Evolutionary conservation across 2,329 filamentous ascomycete species (phyloP).

Genomic region (Colletotrichum zoysiae): DNA sequence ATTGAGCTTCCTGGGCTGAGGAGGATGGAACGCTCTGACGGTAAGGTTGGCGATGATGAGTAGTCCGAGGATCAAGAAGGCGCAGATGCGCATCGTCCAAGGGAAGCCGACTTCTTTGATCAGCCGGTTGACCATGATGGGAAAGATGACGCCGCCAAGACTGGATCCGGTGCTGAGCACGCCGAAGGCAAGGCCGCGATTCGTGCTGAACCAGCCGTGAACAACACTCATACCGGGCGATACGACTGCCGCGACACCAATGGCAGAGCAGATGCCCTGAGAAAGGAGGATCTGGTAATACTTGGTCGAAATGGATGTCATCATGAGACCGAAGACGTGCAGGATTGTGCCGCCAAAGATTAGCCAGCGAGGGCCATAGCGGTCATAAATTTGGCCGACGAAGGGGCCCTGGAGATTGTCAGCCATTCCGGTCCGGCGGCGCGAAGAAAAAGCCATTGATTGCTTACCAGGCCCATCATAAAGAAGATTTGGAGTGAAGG

Average conservation of each 20-base stretch:
- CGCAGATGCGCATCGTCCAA: conserved; percentile 55
- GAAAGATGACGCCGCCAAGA: conserved; percentile 56
- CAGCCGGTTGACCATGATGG: conserved; percentile 55
- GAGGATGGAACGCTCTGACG: conserved; percentile 47
- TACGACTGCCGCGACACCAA: conserved; percentile 53
- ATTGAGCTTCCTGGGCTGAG: conserved; percentile 47
- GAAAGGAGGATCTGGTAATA: conserved; percentile 58
- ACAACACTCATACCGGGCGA: conserved; percentile 51
- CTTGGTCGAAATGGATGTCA: conserved; percentile 63
- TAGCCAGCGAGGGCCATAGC: conserved; percentile 69
- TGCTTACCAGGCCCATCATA: conserved; percentile 61
- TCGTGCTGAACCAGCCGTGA: conserved; percentile 52
- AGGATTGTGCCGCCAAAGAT: conserved; percentile 65
- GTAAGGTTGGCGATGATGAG: conserved; percentile 52
- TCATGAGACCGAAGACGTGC: conserved; percentile 73
- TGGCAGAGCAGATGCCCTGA: conserved; percentile 54
- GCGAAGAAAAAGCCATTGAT: conserved; percentile 43
- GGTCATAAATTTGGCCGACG: conserved; percentile 73
- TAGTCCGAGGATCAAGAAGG: conserved; percentile 53
- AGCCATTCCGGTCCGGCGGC: background rate
- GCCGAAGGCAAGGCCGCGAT: conserved; percentile 52
- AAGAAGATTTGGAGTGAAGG: conserved; percentile 67
- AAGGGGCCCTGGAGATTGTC: conserved; percentile 62
- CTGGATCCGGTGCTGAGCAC: conserved; percentile 52
- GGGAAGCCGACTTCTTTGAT: conserved; percentile 53